phyloP scores from a whole-genome alignment of 192 early-diverging fungal genomes.

The Podila minutissima region DNA sequence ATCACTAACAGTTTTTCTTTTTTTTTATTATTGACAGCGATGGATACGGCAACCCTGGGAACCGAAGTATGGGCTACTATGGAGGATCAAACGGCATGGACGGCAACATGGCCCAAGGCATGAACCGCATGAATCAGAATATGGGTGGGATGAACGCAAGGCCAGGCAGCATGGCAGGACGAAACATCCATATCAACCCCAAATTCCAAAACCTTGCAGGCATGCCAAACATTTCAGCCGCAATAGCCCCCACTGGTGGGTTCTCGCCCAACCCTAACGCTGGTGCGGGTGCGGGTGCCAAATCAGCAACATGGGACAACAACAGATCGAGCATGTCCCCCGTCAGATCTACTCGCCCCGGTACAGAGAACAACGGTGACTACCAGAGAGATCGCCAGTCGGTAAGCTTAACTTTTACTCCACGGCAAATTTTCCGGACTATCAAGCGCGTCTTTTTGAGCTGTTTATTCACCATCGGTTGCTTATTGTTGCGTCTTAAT shows the following conservation, averaged over 20 bases:
- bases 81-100: constrained; percentile 19
- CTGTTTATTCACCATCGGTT: neutral
- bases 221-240: neutral
- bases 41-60: constrained; percentile 13
- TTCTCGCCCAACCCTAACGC: neutral
- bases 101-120: constrained; percentile 1
- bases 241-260: too few relatives aligned
- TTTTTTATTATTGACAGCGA: neutral
- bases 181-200: constrained; percentile 49
- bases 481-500: neutral
- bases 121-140: constrained; percentile 14
- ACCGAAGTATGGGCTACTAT: constrained; percentile 23
- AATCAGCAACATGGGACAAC: neutral
- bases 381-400: neutral
- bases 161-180: constrained; percentile 6
- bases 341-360: neutral
- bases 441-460: neutral
- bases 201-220: constrained; percentile 40
- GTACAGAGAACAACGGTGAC: neutral
- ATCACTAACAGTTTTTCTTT: neutral
- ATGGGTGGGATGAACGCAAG: constrained; percentile 14
- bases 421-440: too few relatives aligned
- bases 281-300: neutral
- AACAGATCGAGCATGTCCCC: neutral
- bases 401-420: neutral